These are phyloP conservation scores for Annulohypoxylon truncatum DNA, from an alignment of 2,329 filamentous ascomycete genomes.

Conservation along the genomic window DNA sequence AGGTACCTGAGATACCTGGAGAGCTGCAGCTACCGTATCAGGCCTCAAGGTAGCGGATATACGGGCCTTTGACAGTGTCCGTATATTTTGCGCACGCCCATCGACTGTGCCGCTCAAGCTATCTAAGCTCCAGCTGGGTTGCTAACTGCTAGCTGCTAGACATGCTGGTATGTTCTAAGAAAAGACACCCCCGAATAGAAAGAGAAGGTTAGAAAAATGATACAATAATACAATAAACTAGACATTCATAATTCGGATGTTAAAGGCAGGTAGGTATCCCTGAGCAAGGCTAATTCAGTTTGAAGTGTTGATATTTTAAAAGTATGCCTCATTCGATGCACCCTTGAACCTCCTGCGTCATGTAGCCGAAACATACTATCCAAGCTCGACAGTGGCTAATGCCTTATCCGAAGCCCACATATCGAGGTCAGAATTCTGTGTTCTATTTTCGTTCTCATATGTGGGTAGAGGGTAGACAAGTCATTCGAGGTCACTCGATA, in stretches of 20 bases:
- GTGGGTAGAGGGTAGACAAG: conserved; percentile 35
- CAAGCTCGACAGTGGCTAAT: conserved; percentile 30
- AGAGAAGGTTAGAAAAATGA: conserved; percentile 7
- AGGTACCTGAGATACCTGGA: conserved; percentile 13
- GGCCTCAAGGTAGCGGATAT: conserved; percentile 12
- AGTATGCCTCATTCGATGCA: conserved; percentile 32
- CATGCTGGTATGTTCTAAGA: background rate
- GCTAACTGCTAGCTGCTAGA: background rate
- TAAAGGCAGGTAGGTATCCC: conserved; percentile 16
- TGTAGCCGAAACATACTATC: conserved; percentile 34
- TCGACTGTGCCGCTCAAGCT: conserved; percentile 27
- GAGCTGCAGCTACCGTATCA: conserved; percentile 26
- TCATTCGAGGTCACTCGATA: conserved; percentile 4
- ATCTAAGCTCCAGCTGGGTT: background rate
- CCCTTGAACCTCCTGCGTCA: conserved; percentile 35
- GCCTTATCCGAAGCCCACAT: conserved; percentile 35
- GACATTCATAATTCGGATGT: conserved; percentile 13
- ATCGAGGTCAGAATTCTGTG: conserved; percentile 24
- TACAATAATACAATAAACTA: conserved; percentile 9
- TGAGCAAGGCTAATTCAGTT: conserved; percentile 23
- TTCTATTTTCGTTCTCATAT: conserved; percentile 40
- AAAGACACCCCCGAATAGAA: background rate
- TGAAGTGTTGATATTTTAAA: conserved; percentile 23
- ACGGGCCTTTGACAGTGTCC: conserved; percentile 11
- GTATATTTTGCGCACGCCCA: conserved; percentile 10